Percentiles rank a stretch among this genome's conserved stretches.
Evolutionary conservation across 345 rosid genomes (phyloP).

Genomic region (Melaleuca quinquenervia): DNA sequence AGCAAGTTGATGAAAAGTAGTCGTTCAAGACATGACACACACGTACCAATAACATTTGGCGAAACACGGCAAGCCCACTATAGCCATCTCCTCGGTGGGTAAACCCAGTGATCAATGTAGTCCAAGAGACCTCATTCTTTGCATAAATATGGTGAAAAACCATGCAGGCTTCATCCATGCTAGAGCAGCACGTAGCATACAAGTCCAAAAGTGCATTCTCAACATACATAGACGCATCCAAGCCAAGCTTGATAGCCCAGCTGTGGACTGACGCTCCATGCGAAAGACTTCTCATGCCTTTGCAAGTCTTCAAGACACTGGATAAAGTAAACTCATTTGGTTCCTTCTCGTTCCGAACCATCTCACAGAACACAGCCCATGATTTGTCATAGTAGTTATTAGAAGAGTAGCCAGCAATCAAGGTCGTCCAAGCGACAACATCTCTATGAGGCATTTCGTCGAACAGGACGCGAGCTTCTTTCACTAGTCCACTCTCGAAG

Average conservation of each 20-base stretch:
- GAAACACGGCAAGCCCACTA: constrained; percentile 48
- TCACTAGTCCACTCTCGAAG: constrained; percentile 27
- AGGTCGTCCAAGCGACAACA: constrained; percentile 62
- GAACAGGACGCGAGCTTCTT: constrained; percentile 48
- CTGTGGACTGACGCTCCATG: constrained; percentile 61
- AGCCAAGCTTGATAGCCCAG: constrained; percentile 45
- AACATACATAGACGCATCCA: constrained; percentile 50
- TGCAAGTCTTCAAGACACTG: constrained; percentile 64
- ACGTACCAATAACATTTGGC: constrained; percentile 59
- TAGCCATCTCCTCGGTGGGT: constrained; percentile 66
- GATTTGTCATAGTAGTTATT: constrained; percentile 24
- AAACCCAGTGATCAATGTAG: constrained; percentile 69
- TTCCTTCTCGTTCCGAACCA: constrained; percentile 26
- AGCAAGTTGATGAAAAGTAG: not conserved
- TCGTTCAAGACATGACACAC: not conserved
- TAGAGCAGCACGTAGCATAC: constrained; percentile 51
- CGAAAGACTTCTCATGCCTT: constrained; percentile 36
- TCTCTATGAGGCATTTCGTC: constrained; percentile 67
- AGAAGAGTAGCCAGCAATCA: constrained; percentile 53
- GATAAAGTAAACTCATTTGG: constrained; percentile 68
- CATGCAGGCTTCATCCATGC: constrained; percentile 52
- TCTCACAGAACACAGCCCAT: constrained; percentile 54
- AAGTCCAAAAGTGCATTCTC: constrained; percentile 65
- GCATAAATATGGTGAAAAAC: constrained; percentile 37
- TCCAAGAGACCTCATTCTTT: constrained; percentile 73